These are phyloP conservation scores for Amaranthus cruentus DNA, from an alignment of 148 eudicot genomes.

Conservation along the genomic window DNA sequence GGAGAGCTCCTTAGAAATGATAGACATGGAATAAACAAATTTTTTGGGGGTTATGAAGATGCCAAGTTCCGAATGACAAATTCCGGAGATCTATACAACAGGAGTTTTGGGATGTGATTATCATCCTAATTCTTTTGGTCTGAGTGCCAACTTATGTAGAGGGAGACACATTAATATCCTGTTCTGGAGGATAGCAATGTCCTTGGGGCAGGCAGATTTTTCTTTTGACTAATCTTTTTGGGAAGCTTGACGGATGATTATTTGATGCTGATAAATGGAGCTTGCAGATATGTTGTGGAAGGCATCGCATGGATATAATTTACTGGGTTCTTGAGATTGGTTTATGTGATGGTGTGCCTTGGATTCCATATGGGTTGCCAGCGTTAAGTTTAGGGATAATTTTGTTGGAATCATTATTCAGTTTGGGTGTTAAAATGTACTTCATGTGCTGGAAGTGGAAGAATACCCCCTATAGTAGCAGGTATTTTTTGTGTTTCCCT, in stretches of 20 bases:
- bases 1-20: slow-evolving; percentile 60
- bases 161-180: slow-evolving; percentile 21
- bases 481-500: slow-evolving; percentile 22
- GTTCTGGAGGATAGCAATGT: slow-evolving; percentile 15
- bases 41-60: slow-evolving; percentile 58
- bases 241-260: slow-evolving; percentile 17
- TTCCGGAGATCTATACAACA: slow-evolving; percentile 61
- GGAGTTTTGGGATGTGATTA: slow-evolving; percentile 71
- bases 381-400: background rate
- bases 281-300: slow-evolving; percentile 20
- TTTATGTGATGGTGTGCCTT: slow-evolving; percentile 16
- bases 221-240: slow-evolving; percentile 13
- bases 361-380: slow-evolving; percentile 16
- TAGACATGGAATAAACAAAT: slow-evolving; percentile 52
- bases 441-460: slow-evolving; percentile 22
- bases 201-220: background rate
- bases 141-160: slow-evolving; percentile 15
- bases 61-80: slow-evolving; percentile 58
- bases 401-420: slow-evolving; percentile 20
- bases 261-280: slow-evolving; percentile 9
- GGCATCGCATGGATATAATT: slow-evolving; percentile 16
- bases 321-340: slow-evolving; percentile 9
- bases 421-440: slow-evolving; percentile 9
- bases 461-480: slow-evolving; percentile 19
- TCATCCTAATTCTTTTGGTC: slow-evolving; percentile 12